Percentiles rank a stretch among this genome's conserved stretches.
Evolutionary conservation across 2,329 filamentous ascomycete species (phyloP).

Genomic region (Monilinia polystroma): DNA sequence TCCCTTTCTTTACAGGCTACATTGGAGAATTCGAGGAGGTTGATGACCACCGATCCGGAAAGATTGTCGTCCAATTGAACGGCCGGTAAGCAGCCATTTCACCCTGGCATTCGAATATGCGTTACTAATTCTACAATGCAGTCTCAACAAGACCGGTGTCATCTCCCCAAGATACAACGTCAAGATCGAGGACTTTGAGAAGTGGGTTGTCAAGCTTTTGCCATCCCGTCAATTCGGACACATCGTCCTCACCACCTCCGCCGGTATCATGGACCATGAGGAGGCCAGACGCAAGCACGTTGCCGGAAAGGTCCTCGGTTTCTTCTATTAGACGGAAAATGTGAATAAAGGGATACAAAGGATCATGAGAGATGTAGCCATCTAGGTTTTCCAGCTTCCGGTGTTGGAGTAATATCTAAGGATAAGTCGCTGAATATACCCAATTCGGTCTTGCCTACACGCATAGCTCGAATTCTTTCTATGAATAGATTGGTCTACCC

Average conservation of each 20-base stretch:
- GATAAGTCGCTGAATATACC: constrained; percentile 33
- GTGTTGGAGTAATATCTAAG: constrained; percentile 29
- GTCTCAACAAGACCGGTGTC: constrained; percentile 97
- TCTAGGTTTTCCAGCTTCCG: constrained; percentile 30
- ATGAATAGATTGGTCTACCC: constrained; percentile 39
- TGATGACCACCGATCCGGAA: constrained; percentile 98
- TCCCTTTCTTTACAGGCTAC: constrained; percentile 65
- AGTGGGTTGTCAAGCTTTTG: constrained; percentile 99
- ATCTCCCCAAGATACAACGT: constrained; percentile 99
- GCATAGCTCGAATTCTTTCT: constrained; percentile 33
- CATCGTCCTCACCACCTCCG: constrained; percentile 97
- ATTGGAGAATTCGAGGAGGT: constrained; percentile 99
- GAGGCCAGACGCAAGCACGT: constrained; percentile 99
- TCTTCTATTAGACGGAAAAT: constrained; percentile 79
- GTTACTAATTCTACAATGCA: constrained; percentile 32
- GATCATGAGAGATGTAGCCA: constrained; percentile 39
- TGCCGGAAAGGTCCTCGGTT: constrained; percentile 97
- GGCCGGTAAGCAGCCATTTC: constrained; percentile 59
- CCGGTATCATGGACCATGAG: constrained; percentile 99
- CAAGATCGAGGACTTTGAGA: constrained; percentile 95
- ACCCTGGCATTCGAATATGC: neutral
- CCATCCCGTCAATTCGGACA: constrained; percentile 99
- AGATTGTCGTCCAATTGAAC: constrained; percentile 99
- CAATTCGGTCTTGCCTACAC: constrained; percentile 33
- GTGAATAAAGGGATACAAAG: constrained; percentile 32